phyloP scores from a whole-genome alignment of 805 yeast species.

The Metschnikowia lachancei region DNA sequence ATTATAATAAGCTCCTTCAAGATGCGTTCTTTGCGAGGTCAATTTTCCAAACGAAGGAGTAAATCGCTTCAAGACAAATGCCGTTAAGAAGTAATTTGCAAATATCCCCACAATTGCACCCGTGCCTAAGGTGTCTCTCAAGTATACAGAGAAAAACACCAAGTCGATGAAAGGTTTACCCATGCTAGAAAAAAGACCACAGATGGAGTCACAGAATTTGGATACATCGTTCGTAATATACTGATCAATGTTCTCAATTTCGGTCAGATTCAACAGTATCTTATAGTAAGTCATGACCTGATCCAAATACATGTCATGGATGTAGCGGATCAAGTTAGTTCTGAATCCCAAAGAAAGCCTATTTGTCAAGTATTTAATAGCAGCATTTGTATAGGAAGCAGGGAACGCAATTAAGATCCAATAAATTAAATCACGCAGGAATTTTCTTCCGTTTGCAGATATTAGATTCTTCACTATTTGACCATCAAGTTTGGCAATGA shows the following conservation, averaged over 20 bases:
- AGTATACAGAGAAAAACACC: slow-evolving; percentile 76
- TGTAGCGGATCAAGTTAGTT: slow-evolving; percentile 76
- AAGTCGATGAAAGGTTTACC: slow-evolving; percentile 91
- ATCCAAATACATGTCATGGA: slow-evolving; percentile 87
- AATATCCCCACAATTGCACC: slow-evolving; percentile 83
- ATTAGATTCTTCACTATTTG: slow-evolving; percentile 87
- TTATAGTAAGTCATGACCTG: slow-evolving; percentile 80
- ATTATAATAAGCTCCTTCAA: slow-evolving; percentile 87
- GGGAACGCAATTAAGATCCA: slow-evolving; percentile 93
- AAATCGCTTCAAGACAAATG: slow-evolving; percentile 62
- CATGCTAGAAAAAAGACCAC: slow-evolving; percentile 79
- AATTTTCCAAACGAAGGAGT: slow-evolving; percentile 86
- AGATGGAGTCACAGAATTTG: slow-evolving; percentile 74
- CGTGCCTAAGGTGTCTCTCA: slow-evolving; percentile 81
- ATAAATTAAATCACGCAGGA: slow-evolving; percentile 70
- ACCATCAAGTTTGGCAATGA: slow-evolving; percentile 88
- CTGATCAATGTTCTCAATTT: slow-evolving; percentile 72
- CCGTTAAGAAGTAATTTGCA: slow-evolving; percentile 76
- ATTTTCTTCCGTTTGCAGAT: slow-evolving; percentile 72
- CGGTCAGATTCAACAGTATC: slow-evolving; percentile 55
- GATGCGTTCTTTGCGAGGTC: slow-evolving; percentile 66
- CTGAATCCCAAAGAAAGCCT: slow-evolving; percentile 80
- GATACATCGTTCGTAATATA: slow-evolving; percentile 83
- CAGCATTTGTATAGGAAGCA: slow-evolving; percentile 87
- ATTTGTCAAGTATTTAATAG: slow-evolving; percentile 76